Percentiles rank a stretch among this genome's conserved stretches.
Evolutionary conservation across 2,329 filamentous ascomycete species (phyloP).

Genomic region (Phialophora chinensis): DNA sequence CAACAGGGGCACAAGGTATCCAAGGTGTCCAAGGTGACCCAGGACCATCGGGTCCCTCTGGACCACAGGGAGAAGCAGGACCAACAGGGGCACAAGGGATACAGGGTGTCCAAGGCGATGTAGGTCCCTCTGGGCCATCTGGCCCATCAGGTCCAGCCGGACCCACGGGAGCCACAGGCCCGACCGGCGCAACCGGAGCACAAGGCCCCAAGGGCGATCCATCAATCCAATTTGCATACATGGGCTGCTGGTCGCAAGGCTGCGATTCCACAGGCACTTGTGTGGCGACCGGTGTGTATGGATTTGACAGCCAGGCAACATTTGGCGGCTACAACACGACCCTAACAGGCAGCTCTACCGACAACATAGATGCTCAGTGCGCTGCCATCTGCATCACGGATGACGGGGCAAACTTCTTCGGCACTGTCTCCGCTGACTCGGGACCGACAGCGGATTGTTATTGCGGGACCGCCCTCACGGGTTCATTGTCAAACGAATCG

Average conservation of each 20-base stretch:
- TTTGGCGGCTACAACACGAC: constrained; percentile 26
- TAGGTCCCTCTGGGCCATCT: too few relatives aligned
- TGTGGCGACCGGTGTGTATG: constrained; percentile 10
- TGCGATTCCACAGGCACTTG: constrained; percentile 5
- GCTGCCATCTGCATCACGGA: constrained; percentile 24
- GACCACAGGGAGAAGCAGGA: not conserved
- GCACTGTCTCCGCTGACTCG: constrained; percentile 15
- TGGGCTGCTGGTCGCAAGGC: constrained; percentile 28
- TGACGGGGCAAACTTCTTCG: constrained; percentile 27
- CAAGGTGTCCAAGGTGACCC: too few relatives aligned
- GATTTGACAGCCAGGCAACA: constrained; percentile 14
- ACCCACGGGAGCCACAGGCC: constrained; percentile 7
- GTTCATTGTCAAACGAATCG: not conserved
- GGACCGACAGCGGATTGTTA: constrained; percentile 27
- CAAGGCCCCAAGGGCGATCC: constrained; percentile 5
- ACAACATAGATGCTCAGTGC: constrained; percentile 30
- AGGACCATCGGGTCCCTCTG: constrained; percentile 3
- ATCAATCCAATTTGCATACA: constrained; percentile 25
- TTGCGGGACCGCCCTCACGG: constrained; percentile 25
- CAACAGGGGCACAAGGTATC: not conserved
- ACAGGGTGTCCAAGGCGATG: not conserved
- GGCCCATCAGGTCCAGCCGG: not conserved
- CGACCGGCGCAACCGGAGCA: constrained; percentile 9
- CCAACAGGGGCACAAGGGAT: not conserved
- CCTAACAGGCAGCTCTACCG: constrained; percentile 17